Evolutionary conservation across 768 basidiomycete genomes (phyloP).

Genomic region (Boletus coccyginus): DNA sequence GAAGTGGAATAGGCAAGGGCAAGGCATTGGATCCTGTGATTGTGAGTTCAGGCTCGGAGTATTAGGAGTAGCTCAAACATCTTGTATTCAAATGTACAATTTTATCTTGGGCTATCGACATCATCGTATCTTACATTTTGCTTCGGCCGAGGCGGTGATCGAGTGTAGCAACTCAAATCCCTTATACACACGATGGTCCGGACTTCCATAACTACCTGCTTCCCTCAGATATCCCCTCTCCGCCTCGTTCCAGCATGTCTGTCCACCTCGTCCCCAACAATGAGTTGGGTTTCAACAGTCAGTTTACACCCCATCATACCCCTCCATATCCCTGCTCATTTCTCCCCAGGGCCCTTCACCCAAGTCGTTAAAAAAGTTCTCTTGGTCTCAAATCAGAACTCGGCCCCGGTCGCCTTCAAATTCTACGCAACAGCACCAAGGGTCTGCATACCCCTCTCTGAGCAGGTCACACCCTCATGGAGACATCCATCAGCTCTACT

Average conservation of each 20-base stretch:
- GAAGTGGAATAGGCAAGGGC: too few species aligned
- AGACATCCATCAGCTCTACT: conserved; percentile 65
- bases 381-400: conserved; percentile 83
- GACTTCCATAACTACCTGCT: background rate
- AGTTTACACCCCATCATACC: conserved; percentile 37
- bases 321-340: conserved; percentile 5
- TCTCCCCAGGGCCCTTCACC: conserved; percentile 80
- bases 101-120: too few species aligned
- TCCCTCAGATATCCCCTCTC: conserved; percentile 18
- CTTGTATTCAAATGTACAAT: too few species aligned
- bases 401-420: conserved; percentile 95
- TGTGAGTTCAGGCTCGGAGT: too few species aligned
- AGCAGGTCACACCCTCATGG: conserved; percentile 4
- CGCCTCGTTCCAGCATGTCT: conserved; percentile 62
- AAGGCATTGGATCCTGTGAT: too few species aligned
- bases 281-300: conserved; percentile 82
- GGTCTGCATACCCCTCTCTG: conserved; percentile 41
- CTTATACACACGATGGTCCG: too few species aligned
- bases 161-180: too few species aligned
- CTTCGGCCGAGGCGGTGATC: too few species aligned
- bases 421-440: conserved; percentile 99
- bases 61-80: too few species aligned
- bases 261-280: conserved; percentile 73
- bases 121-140: too few species aligned
- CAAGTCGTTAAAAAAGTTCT: conserved; percentile 84